A percentile compares a stretch with the other conserved stretches of the same genome.
phyloP scores from a whole-genome alignment of 164 flowering plant genomes.

The Echeveria elegans region DNA sequence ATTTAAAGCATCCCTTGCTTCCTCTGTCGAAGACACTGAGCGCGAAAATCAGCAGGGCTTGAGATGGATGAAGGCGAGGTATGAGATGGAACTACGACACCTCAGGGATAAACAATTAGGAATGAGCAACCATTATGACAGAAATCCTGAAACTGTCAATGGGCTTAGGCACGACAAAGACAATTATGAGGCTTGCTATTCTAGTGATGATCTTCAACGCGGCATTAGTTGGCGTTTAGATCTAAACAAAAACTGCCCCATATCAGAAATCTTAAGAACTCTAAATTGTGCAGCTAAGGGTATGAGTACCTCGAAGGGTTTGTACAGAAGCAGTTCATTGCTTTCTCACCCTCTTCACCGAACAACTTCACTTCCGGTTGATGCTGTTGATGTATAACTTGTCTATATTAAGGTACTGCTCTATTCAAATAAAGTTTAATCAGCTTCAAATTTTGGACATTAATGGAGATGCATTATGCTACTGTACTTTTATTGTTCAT shows the following conservation, averaged over 20 bases:
- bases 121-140: constrained; percentile 13
- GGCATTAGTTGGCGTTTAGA: not conserved
- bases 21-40: constrained; percentile 17
- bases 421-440: not conserved
- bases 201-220: not conserved
- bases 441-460: not conserved
- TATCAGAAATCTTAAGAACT: constrained; percentile 19
- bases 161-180: not conserved
- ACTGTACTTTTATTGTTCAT: not conserved
- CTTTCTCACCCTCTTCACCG: constrained; percentile 28
- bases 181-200: not conserved
- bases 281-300: constrained; percentile 16
- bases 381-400: constrained; percentile 30
- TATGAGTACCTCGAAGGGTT: constrained; percentile 15
- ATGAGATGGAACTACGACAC: constrained; percentile 25
- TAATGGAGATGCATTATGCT: not conserved
- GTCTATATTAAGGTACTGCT: not conserved
- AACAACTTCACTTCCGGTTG: constrained; percentile 38
- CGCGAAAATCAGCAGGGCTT: constrained; percentile 21
- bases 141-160: not conserved
- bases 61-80: constrained; percentile 36
- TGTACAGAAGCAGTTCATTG: constrained; percentile 16
- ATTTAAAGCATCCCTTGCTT: not conserved
- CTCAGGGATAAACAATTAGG: constrained; percentile 22
- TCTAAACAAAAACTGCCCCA: constrained; percentile 18